A percentile compares a stretch with the other conserved stretches of the same genome.
Evolutionary conservation across 176 grass and related monocot species (phyloP).

Genomic region (Tillandsia leiboldiana): DNA sequence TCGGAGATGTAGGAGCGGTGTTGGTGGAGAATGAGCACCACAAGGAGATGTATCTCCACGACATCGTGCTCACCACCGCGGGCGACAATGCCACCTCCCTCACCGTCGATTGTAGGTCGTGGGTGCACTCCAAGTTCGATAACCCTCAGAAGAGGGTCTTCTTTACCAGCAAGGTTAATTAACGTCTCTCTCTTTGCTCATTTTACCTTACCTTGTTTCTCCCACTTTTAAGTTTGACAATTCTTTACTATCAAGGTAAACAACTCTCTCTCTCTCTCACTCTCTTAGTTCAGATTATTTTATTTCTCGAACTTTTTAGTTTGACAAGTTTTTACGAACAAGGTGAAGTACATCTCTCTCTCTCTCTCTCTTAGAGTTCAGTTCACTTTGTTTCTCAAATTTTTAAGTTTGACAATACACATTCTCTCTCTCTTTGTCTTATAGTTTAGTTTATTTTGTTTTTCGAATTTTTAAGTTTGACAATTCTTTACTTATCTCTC

Average conservation of each 20-base stretch:
- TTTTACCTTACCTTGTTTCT: background rate
- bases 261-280: background rate
- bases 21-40: constrained; percentile 82
- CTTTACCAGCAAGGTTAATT: constrained; percentile 51
- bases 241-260: no score
- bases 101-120: constrained; percentile 52
- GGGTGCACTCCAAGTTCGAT: constrained; percentile 79
- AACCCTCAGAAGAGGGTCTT: constrained; percentile 42
- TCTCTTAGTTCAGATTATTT: background rate
- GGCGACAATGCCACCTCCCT: constrained; percentile 21
- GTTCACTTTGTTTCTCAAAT: no score
- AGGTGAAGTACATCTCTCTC: no score
- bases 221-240: background rate
- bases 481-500: no score
- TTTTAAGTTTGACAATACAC: no score
- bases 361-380: no score
- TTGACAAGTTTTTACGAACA: no score
- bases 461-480: no score
- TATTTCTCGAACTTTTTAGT: no score
- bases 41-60: constrained; percentile 52
- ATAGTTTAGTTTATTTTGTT: no score
- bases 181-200: background rate
- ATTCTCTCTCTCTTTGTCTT: no score
- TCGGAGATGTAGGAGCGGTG: constrained; percentile 53
- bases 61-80: constrained; percentile 42